phyloP scores from a whole-genome alignment of 768 basidiomycete species.

The Rhizopogon rudus region DNA sequence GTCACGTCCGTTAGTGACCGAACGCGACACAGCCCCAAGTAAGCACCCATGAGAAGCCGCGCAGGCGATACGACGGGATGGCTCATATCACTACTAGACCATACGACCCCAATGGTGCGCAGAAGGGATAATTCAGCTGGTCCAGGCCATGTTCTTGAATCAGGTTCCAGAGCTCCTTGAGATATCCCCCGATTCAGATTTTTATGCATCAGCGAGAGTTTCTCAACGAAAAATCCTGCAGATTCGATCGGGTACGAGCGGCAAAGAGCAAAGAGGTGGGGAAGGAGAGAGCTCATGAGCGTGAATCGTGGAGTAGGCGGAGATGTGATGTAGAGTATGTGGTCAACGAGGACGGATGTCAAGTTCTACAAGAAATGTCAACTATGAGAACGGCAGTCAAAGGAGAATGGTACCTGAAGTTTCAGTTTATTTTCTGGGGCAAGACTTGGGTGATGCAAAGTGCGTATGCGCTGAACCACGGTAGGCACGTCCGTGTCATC shows the following conservation, averaged over 20 bases:
- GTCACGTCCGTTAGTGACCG: constrained; percentile 70
- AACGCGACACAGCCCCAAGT: constrained; percentile 80
- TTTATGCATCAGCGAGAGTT: constrained; percentile 89
- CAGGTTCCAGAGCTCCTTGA: constrained; percentile 50
- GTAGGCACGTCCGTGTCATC: constrained; percentile 68
- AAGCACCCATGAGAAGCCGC: constrained; percentile 85
- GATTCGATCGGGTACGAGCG: constrained; percentile 76
- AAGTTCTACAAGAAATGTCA: constrained; percentile 48
- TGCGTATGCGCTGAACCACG: constrained; percentile 86
- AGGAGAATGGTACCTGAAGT: constrained; percentile 62
- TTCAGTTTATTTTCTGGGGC: constrained; percentile 88
- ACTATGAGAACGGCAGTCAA: neutral
- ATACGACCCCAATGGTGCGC: constrained; percentile 73
- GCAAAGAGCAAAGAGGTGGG: constrained; percentile 75
- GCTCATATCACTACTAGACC: constrained; percentile 93
- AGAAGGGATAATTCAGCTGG: constrained; percentile 77
- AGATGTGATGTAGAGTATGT: constrained; percentile 72
- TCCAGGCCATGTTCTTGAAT: constrained; percentile 86
- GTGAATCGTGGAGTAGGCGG: constrained; percentile 55
- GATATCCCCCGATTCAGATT: constrained; percentile 83
- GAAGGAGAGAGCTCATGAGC: constrained; percentile 61
- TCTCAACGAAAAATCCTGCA: constrained; percentile 75
- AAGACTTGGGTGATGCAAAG: constrained; percentile 90
- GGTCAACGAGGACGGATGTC: constrained; percentile 78
- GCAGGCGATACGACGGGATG: constrained; percentile 87